Base-by-base conservation (phyloP, 805 yeast species). In the Hanseniaspora nectarophila region DNA sequence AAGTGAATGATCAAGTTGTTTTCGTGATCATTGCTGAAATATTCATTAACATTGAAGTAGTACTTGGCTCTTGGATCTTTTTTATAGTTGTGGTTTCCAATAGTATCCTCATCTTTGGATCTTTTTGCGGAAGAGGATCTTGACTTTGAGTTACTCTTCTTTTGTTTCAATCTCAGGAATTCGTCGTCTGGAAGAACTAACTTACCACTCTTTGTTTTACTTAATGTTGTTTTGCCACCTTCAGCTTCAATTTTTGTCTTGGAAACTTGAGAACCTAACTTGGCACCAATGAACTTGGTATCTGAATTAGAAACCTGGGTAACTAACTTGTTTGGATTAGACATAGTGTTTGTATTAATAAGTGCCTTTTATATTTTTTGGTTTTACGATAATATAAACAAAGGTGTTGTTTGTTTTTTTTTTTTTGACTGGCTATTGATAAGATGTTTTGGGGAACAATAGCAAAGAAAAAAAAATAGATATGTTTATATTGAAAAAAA, bases 1-100 rank as follows among this genome's bases (percentile, higher is more conserved):
- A 90, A 72, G 61, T 78, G 81, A 52, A 90, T 85, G 55, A 79
- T 74, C 5, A 89, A 80, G 26, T 47, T 47, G 38, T 43, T 43
- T 21, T 42, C 55, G 20, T 49, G 53, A n/a, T 49, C 53, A 7
- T 42, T 53, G 32, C 32, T 47, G 33, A 42, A 43, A 21, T 53
- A 46, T 5, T 47, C 45, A 28, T 37, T 16, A 8, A 47, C 39
- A 21, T 53, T 49, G 32, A 47, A 46, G 16, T 53, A 46, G 12
- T 46, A 46, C 32, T 53, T 53, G 1, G 49, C 55, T n/a, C 24
- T 35, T 20, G 42, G 44, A 32, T 53, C 55, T 35, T 16, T 24
- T n/a, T 18, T 40, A 12, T 43, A 51, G 33, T 33, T 45, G 20
- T 24, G 24, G n/a, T 45, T 44, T 28, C 7, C 26, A 2, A 29